These are phyloP conservation scores for Ophiosphaerella narmari DNA, from an alignment of 2,329 filamentous ascomycete genomes.

Conservation along the genomic window DNA sequence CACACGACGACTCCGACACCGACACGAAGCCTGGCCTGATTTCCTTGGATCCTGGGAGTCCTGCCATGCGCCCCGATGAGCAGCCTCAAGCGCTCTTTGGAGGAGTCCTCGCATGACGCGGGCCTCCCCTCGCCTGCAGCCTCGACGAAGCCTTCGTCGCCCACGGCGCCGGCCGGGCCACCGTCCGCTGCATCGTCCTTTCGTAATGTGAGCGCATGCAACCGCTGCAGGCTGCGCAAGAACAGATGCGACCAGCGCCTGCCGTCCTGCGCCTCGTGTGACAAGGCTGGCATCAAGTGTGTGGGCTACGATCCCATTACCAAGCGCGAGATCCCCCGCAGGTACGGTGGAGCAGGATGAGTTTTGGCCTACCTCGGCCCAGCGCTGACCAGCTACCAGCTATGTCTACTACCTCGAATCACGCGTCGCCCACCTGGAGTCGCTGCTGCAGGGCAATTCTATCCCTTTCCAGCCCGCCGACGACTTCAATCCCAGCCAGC, in stretches of 20 bases:
- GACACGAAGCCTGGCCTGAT: conserved; percentile 8
- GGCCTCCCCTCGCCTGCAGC: conserved; percentile 35
- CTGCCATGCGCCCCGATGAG: conserved; percentile 48
- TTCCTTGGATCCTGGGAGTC: conserved; percentile 5
- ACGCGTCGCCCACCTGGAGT: conserved; percentile 81
- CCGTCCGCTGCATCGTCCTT: conserved; percentile 44
- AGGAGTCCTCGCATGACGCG: conserved; percentile 42
- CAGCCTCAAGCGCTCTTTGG: conserved; percentile 46
- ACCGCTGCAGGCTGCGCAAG: conserved; percentile 83
- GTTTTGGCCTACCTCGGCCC: conserved; percentile 1
- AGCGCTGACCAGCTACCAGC: conserved; percentile 49
- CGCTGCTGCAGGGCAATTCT: conserved; percentile 69
- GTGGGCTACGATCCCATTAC: conserved; percentile 97
- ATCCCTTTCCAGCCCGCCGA: conserved; percentile 74
- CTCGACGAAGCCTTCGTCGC: conserved; percentile 37
- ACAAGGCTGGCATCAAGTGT: conserved; percentile 88
- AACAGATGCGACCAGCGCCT: conserved; percentile 94
- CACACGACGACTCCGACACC: conserved; percentile 9
- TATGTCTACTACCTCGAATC: conserved; percentile 96
- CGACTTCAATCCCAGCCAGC: conserved; percentile 58
- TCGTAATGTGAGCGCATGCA: conserved; percentile 81
- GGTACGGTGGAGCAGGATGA: conserved; percentile 35
- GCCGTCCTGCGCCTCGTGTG: conserved; percentile 87
- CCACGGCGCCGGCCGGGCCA: conserved; percentile 23
- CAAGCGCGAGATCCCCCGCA: conserved; percentile 90